Base-by-base conservation (phyloP, 202 grass and related monocot genomes). In the Schoenoplectus triqueter region DNA sequence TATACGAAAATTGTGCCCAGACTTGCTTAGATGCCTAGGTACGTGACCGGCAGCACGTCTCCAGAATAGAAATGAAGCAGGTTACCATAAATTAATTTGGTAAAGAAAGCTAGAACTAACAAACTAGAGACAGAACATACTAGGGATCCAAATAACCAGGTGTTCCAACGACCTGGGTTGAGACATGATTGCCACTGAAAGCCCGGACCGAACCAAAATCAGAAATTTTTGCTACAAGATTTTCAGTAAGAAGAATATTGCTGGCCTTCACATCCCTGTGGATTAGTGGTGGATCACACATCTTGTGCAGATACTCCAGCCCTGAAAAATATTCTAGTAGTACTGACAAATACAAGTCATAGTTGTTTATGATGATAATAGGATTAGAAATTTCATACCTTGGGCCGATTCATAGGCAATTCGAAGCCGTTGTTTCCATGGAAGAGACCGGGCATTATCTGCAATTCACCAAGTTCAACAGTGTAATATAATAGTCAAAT, bases 321-420 rank as follows among this genome's bases (percentile, higher is more conserved):
- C 78, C 78, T 64, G 3, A 6, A 78, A 13, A 10, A 11, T 21
- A 49, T 67, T 39, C 1, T 20, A 42, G 6, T 8, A 68, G 0
- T 68, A 68, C n/a, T n/a, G n/a, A 1, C 0, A 5, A 64, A 21
- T 64, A 19, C 7, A 64, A 19, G 15, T 21, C 1, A 10, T 21
- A 64, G 2, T 63, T 5, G 1, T 7, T 21, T 64, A 8, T 13
- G 10, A 42, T 68, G 10, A 13, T 68, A 68, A 11, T 11, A 42
- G 10, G 3, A 42, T 42, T 3, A n/a, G 5, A 7, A 49, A 60
- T 84, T 89, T 78, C 3, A 40, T 22, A 74, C 59, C 88, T 86
- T 89, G 88, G 3, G 88, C 84, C 42, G 88, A 64, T 76, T 80
- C 88, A 52, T 82, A 50, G 69, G 84, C 79, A 44, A 89, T 89